A percentile compares a stretch with the other conserved stretches of the same genome.
Conservation (phyloP, 805 yeast genomes). For the Blastobotrys mokoenaii region DNA sequence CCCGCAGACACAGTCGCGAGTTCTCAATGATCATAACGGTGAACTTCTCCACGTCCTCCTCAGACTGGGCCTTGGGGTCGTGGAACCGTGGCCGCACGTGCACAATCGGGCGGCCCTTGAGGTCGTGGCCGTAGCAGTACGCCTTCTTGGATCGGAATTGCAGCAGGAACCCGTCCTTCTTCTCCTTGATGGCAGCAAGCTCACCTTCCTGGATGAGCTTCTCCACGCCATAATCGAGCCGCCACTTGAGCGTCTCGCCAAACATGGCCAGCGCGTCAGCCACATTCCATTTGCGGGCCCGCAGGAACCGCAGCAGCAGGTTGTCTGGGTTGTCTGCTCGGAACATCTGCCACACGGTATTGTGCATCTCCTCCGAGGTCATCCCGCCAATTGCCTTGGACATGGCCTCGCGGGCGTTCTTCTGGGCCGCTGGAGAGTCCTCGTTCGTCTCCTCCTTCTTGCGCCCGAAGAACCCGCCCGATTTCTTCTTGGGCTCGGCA, state of each 20-base stretch:
- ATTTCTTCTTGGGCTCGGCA: conserved; percentile 21
- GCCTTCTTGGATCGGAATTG: conserved; percentile 66
- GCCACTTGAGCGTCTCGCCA: conserved; percentile 68
- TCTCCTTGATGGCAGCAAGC: conserved; percentile 40
- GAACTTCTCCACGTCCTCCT: conserved; percentile 64
- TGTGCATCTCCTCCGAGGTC: conserved; percentile 43
- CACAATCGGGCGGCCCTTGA: conserved; percentile 68
- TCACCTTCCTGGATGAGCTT: conserved; percentile 65
- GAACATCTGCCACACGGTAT: conserved; percentile 48
- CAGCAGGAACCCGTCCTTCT: conserved; percentile 35
- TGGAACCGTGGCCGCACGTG: conserved; percentile 75
- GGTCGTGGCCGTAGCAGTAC: conserved; percentile 65
- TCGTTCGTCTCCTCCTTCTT: conserved; percentile 15
- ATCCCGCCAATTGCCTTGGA: conserved; percentile 44
- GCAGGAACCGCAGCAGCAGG: conserved; percentile 59
- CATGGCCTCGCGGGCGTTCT: conserved; percentile 24
- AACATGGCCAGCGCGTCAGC: conserved; percentile 64
- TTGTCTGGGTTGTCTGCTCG: conserved; percentile 82
- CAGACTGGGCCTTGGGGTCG: conserved; percentile 55
- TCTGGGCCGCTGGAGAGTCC: conserved; percentile 10
- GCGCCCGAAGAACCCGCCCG: conserved; percentile 24
- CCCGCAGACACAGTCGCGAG: conserved; percentile 64
- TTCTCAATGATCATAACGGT: conserved; percentile 74
- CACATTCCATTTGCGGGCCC: conserved; percentile 83
- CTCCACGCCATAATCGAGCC: conserved; percentile 55